Evolutionary conservation across 352 stramenopile genomes (phyloP).

Genomic region (Phytophthora syringae): DNA sequence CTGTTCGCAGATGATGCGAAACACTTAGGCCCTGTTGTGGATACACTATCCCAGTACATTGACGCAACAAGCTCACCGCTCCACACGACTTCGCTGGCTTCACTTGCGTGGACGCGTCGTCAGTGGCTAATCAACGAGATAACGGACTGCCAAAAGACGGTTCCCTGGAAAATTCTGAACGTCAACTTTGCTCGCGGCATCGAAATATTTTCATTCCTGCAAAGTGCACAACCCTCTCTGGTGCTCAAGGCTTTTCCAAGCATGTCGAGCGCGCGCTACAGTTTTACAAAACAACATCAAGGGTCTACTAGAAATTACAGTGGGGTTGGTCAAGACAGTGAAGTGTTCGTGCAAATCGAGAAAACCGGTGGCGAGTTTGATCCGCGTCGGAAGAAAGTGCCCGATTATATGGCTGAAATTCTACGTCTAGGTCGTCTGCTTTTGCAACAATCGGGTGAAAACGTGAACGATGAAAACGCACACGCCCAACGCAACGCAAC

Average conservation of each 20-base stretch:
- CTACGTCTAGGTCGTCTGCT: constrained; percentile 1
- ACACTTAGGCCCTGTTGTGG: constrained; percentile 7
- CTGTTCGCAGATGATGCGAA: constrained; percentile 10
- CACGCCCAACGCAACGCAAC: neutral
- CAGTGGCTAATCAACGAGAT: constrained; percentile 25
- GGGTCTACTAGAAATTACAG: constrained; percentile 12
- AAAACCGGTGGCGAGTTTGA: constrained; percentile 25
- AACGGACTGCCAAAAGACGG: constrained; percentile 13
- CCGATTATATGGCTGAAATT: constrained; percentile 16
- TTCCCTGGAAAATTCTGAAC: constrained; percentile 20
- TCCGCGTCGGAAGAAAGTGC: constrained; percentile 1
- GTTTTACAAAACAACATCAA: constrained; percentile 9
- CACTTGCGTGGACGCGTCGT: constrained; percentile 13
- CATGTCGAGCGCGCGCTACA: constrained; percentile 3
- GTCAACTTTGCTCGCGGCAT: neutral
- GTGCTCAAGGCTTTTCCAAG: constrained; percentile 3
- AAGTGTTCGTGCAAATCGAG: constrained; percentile 7
- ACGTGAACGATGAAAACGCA: neutral
- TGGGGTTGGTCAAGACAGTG: neutral
- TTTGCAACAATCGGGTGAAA: neutral
- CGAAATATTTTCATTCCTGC: constrained; percentile 10
- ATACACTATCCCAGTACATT: constrained; percentile 1
- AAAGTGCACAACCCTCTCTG: neutral
- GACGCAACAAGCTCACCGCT: constrained; percentile 4
- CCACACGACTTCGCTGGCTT: neutral